Conservation (phyloP, 192 early-diverging fungal genomes). For the Hyaloraphidium curvatum region DNA sequence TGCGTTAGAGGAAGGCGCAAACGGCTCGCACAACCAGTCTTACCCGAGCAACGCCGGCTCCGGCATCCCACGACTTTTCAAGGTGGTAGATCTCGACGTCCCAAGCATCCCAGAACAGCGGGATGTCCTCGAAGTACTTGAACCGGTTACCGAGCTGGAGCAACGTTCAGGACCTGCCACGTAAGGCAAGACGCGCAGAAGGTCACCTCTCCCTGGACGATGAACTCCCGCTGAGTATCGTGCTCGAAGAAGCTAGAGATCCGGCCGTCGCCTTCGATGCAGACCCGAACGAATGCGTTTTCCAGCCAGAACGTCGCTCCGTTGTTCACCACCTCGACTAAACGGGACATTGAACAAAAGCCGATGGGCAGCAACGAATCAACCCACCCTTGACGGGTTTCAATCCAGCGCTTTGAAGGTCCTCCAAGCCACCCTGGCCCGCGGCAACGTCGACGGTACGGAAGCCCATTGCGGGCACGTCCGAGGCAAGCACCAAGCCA, state of each 20-base stretch:
- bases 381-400: no score
- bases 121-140: conserved; percentile 47
- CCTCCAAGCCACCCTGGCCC: no score
- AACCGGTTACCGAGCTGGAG: background rate
- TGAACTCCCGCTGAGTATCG: conserved; percentile 24
- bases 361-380: no score
- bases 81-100: conserved; percentile 85
- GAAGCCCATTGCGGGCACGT: conserved; percentile 12
- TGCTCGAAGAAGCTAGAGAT: conserved; percentile 48
- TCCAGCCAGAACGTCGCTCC: conserved; percentile 40
- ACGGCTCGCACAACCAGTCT: background rate
- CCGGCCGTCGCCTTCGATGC: conserved; percentile 52
- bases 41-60: conserved; percentile 25
- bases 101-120: conserved; percentile 75
- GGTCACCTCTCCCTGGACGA: conserved; percentile 5
- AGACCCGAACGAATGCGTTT: conserved; percentile 52
- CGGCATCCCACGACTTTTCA: conserved; percentile 54
- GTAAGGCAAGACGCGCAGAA: no score
- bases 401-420: no score
- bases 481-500: conserved; percentile 7
- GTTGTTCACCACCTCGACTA: no score
- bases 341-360: no score
- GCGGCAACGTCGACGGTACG: background rate
- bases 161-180: no score
- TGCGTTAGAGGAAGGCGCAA: background rate